A percentile compares a stretch with the other conserved stretches of the same genome.
These are phyloP conservation scores for Mesembryanthemum crystallinum DNA, from an alignment of 148 eudicot genomes.

Conservation along the genomic window DNA sequence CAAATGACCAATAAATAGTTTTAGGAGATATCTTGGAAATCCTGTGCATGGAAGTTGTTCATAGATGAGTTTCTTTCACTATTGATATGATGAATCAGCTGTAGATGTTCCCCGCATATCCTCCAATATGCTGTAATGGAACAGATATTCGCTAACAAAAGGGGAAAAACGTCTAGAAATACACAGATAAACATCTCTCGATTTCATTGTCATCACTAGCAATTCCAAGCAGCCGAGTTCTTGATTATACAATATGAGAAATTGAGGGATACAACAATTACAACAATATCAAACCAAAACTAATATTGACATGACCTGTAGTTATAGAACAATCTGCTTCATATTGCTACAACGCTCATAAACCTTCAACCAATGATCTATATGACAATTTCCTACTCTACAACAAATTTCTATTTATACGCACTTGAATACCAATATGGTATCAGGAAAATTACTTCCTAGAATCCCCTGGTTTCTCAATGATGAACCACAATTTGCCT, in stretches of 20 bases:
- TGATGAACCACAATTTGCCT: background rate
- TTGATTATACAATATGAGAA: background rate
- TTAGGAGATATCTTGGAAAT: no score
- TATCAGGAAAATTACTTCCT: background rate
- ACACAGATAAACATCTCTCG: no score
- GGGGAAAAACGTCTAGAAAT: no score
- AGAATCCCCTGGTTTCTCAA: background rate
- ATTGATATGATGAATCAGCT: no score
- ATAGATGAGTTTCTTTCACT: no score
- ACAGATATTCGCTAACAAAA: no score
- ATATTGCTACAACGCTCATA: background rate
- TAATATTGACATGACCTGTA: background rate
- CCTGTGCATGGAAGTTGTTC: no score
- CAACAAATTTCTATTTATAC: conserved; percentile 19
- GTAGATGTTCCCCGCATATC: no score
- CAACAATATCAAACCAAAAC: conserved; percentile 4
- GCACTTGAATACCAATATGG: background rate
- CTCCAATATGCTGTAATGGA: no score
- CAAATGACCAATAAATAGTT: no score
- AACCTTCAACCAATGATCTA: conserved; percentile 8
- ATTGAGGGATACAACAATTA: conserved; percentile 5
- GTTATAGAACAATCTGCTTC: background rate
- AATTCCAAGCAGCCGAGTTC: no score
- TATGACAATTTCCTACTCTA: conserved; percentile 20
- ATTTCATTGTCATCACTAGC: no score